Evolutionary conservation across 2,329 filamentous ascomycete species (phyloP).

Genomic region (Rugonectria rugulosa): DNA sequence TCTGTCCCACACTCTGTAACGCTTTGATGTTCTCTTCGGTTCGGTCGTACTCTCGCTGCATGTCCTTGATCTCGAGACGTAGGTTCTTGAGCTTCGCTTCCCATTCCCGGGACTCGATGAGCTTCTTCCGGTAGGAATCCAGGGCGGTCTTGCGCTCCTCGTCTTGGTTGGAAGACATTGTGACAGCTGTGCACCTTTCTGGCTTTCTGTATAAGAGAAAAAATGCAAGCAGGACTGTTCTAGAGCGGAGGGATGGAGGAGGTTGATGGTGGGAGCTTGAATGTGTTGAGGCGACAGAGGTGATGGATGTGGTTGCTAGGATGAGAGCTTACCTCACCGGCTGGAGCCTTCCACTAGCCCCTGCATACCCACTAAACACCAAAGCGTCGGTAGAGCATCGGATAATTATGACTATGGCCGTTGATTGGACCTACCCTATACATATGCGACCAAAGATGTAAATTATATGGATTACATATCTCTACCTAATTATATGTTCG

Average conservation of each 20-base stretch:
- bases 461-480: neutral
- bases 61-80: slow-evolving; percentile 92
- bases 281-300: slow-evolving; percentile 23
- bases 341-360: slow-evolving; percentile 47
- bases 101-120: slow-evolving; percentile 97
- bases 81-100: slow-evolving; percentile 96
- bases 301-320: slow-evolving; percentile 32
- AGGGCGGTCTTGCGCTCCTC: slow-evolving; percentile 74
- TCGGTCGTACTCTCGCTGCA: slow-evolving; percentile 94
- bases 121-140: slow-evolving; percentile 78
- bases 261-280: slow-evolving; percentile 26
- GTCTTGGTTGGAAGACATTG: slow-evolving; percentile 63
- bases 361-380: slow-evolving; percentile 17
- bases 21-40: slow-evolving; percentile 99
- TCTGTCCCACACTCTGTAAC: slow-evolving; percentile 97
- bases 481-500: too few relatives aligned
- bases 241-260: neutral
- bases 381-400: slow-evolving; percentile 44
- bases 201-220: neutral
- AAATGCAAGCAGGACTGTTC: too few relatives aligned
- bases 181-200: slow-evolving; percentile 23
- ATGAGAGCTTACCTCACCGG: slow-evolving; percentile 52
- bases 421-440: slow-evolving; percentile 16
- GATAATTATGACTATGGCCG: slow-evolving; percentile 10
- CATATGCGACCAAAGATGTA: too few relatives aligned